Conservation (phyloP, 2,329 filamentous ascomycete species). For the Apiospora sp. region DNA sequence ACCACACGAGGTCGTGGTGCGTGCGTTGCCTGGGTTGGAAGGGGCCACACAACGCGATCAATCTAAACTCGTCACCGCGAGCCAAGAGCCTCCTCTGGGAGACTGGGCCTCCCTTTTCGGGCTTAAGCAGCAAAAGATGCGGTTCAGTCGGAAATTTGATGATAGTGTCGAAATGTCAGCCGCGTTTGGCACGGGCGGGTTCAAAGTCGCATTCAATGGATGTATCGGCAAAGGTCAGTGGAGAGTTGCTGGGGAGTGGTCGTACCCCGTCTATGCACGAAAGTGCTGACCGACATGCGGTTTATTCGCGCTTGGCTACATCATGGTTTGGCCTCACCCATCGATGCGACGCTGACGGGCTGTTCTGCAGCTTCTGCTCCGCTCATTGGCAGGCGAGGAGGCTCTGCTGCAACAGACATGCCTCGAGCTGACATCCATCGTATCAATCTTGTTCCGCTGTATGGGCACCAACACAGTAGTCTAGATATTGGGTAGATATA, state of each 20-base stretch:
- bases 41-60: conserved; percentile 9
- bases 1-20: background rate
- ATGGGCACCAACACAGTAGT: background rate
- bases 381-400: conserved; percentile 16
- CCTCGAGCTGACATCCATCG: background rate
- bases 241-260: background rate
- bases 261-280: background rate
- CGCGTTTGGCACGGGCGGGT: background rate
- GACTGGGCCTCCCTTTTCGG: background rate
- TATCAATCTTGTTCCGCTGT: background rate
- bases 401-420: conserved; percentile 7
- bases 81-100: background rate
- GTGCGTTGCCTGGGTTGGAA: background rate
- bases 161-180: background rate
- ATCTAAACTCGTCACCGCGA: background rate
- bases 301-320: conserved; percentile 12
- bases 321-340: conserved; percentile 5
- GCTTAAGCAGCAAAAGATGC: background rate
- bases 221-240: background rate
- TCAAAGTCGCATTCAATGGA: background rate
- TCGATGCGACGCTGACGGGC: background rate
- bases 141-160: conserved; percentile 17
- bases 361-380: conserved; percentile 3
- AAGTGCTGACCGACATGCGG: conserved; percentile 12
- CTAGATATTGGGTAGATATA: background rate